A percentile compares a stretch with the other conserved stretches of the same genome.
Conservation (phyloP, 106 monocot genomes). For the Acorus calamus region DNA sequence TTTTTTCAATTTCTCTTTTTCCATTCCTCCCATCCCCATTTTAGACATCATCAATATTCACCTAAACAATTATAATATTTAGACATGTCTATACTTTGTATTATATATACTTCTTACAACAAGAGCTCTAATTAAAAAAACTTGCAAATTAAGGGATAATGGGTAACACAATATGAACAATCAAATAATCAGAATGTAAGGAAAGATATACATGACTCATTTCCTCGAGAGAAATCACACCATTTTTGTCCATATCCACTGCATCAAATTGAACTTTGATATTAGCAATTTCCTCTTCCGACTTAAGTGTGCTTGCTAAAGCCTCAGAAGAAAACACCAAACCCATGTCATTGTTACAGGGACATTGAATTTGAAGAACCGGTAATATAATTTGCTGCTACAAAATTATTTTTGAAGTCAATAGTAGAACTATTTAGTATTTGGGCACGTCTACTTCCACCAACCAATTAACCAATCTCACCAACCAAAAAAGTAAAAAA, state of each 20-base stretch:
- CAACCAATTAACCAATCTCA: too few species aligned
- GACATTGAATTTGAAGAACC: neutral
- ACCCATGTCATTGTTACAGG: too few species aligned
- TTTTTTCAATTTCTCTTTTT: too few species aligned
- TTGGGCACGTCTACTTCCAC: too few species aligned
- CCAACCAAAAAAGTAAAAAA: too few species aligned
- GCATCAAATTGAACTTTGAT: conserved; percentile 86
- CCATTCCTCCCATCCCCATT: neutral
- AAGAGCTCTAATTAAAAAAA: too few species aligned
- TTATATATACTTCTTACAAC: too few species aligned
- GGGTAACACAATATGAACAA: too few species aligned
- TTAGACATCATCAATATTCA: conserved; percentile 43
- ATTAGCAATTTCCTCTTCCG: conserved; percentile 65
- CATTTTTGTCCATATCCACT: conserved; percentile 90
- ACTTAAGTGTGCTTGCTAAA: conserved; percentile 76
- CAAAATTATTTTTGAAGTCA: neutral
- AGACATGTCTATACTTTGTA: too few species aligned
- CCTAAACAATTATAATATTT: neutral
- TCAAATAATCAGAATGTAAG: too few species aligned
- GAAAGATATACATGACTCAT: conserved; percentile 57
- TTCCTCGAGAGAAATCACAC: conserved; percentile 90
- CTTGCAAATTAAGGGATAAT: too few species aligned
- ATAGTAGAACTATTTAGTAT: neutral
- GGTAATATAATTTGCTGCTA: too few species aligned
- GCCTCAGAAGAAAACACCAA: conserved; percentile 30